These are phyloP conservation scores for Colletotrichum scovillei DNA, from an alignment of 2,329 filamentous ascomycete species.

Conservation along the genomic window DNA sequence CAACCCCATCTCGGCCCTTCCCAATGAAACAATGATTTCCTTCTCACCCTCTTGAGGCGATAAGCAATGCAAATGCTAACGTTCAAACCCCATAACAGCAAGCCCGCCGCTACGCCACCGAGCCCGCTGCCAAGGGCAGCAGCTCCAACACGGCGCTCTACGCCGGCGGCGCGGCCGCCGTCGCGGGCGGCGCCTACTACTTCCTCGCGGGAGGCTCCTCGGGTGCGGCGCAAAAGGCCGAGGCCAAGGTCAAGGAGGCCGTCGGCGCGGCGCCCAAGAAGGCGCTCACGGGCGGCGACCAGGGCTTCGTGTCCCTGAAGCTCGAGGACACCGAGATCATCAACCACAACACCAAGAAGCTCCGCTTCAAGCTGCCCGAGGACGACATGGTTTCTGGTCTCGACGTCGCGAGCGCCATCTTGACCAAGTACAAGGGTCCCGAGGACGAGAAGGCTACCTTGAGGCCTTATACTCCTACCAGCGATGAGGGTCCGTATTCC, in stretches of 20 bases:
- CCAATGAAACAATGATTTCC: background rate
- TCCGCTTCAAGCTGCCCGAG: slow-evolving; percentile 89
- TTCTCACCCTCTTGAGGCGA: background rate
- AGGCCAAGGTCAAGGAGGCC: slow-evolving; percentile 62
- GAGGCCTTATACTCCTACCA: slow-evolving; percentile 92
- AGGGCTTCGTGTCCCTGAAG: slow-evolving; percentile 87
- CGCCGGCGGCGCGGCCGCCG: slow-evolving; percentile 67
- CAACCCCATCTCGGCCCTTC: background rate
- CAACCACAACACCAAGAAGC: slow-evolving; percentile 95
- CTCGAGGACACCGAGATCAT: slow-evolving; percentile 81
- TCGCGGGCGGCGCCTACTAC: slow-evolving; percentile 69
- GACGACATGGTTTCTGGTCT: slow-evolving; percentile 87
- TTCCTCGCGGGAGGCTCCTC: slow-evolving; percentile 61
- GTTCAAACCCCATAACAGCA: slow-evolving; percentile 46
- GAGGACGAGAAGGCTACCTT: slow-evolving; percentile 87
- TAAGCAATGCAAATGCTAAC: background rate
- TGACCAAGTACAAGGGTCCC: slow-evolving; percentile 92
- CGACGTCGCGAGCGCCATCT: slow-evolving; percentile 82
- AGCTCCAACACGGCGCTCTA: slow-evolving; percentile 71
- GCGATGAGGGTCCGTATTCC: slow-evolving; percentile 76
- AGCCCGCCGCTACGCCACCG: slow-evolving; percentile 76
- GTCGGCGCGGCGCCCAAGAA: slow-evolving; percentile 54
- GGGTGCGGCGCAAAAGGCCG: slow-evolving; percentile 60
- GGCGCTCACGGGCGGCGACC: slow-evolving; percentile 84
- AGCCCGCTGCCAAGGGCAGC: slow-evolving; percentile 58